Percentiles rank a stretch among this genome's conserved stretches.
Evolutionary conservation across 306 rosid genomes (phyloP).

Genomic region (Casuarina glauca): DNA sequence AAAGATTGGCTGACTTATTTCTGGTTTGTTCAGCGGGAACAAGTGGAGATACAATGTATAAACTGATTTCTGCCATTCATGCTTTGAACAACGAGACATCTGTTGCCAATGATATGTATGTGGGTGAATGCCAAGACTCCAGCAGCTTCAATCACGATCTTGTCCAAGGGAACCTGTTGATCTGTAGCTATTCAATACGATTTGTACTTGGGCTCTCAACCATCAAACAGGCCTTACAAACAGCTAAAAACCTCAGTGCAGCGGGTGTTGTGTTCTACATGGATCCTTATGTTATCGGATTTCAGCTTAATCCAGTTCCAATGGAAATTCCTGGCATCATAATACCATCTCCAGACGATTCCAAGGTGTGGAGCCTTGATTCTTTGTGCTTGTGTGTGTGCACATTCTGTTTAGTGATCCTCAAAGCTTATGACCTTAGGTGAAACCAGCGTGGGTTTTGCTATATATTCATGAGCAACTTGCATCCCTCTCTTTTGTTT

Average conservation of each 20-base stretch:
- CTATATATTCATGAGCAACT: background rate
- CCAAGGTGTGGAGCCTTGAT: constrained; percentile 56
- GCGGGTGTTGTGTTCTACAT: constrained; percentile 86
- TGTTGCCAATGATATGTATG: constrained; percentile 62
- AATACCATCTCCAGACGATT: constrained; percentile 74
- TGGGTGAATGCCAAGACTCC: constrained; percentile 90
- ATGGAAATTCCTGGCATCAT: constrained; percentile 82
- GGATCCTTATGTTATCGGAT: constrained; percentile 89
- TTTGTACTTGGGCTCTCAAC: constrained; percentile 89
- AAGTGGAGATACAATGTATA: constrained; percentile 43
- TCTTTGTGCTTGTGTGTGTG: background rate
- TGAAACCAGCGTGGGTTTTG: constrained; percentile 14
- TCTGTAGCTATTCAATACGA: constrained; percentile 95
- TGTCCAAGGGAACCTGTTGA: constrained; percentile 75
- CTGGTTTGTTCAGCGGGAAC: constrained; percentile 71
- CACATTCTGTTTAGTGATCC: background rate
- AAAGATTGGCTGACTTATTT: constrained; percentile 11
- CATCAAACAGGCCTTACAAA: constrained; percentile 61
- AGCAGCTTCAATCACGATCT: constrained; percentile 53
- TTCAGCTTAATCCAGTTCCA: constrained; percentile 88
- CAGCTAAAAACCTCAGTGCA: constrained; percentile 84
- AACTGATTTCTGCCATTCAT: constrained; percentile 64
- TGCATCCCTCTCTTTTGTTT: constrained; percentile 4
- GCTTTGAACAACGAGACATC: constrained; percentile 65
- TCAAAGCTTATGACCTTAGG: background rate